Evolutionary conservation across 2,329 filamentous ascomycete species (phyloP), one percentile per base, ranked within the genome.

Genomic region (Emergomyces pasteurianus): DNA sequence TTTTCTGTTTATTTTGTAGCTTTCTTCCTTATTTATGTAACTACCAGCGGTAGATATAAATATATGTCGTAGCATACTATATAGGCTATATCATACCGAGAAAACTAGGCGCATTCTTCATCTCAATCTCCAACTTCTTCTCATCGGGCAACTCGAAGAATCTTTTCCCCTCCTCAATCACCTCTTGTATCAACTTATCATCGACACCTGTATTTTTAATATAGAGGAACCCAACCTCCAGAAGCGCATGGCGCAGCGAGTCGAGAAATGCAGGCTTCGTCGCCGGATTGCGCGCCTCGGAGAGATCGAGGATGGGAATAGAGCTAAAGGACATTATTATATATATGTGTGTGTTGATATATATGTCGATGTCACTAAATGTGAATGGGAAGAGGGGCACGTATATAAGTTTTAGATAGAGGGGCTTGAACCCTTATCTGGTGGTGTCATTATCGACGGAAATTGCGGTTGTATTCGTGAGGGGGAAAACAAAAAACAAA

Each of bases 171-270:
- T 90, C 81, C 2, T 75, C 68, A 59, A 90, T 84, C 31, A 92
- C 88, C 63, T 81, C 74, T 28, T 82, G 69, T 66, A 88, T 84
- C 58, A 92, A 75, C 46, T 81, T 77, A 18, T 86, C 81, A 5
- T 86, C 79, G 58, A 92, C 85, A 26, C 87, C 88, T 2, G 89
- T 86, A 69, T 95, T 91, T 70, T 86, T 87, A 63, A 95, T 82
- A 69, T 95, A 95, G 26, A 95, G 73, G 69, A 95, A 95, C 1
- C 90, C 90, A n/a, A 95, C 88, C 71, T 92, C 87, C 68, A 95
- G 83, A 38, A 95, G 77, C 0, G 89, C 89, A 73, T 88, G 79
- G 18, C 88, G 86, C 38, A 95, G 80, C 59, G 89, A 79, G 0
- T 77, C 73, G 0, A 95, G 81, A 68, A 95, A 94, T 38, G 76